Conservation (phyloP, 2,329 filamentous ascomycete species). For the Leptosphaerulina australis region DNA sequence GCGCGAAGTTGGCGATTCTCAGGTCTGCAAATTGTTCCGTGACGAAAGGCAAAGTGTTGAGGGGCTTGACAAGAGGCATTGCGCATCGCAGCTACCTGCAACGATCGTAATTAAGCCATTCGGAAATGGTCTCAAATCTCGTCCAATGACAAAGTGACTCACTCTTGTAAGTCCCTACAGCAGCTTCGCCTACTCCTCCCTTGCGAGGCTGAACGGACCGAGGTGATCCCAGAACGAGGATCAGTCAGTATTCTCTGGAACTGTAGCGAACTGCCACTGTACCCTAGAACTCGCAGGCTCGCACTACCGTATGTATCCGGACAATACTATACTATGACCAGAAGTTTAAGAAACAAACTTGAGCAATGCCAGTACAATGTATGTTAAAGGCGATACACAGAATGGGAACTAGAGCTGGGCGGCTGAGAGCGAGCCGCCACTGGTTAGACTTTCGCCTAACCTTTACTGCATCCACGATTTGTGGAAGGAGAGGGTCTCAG, state of each 20-base stretch:
- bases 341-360: not conserved
- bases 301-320: no score
- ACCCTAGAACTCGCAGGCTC: no score
- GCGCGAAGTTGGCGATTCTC: not conserved
- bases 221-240: conserved; percentile 14
- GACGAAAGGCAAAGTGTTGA: not conserved
- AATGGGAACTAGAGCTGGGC: not conserved
- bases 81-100: not conserved
- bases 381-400: no score
- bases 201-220: not conserved
- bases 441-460: not conserved
- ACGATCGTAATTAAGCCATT: not conserved
- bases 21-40: not conserved
- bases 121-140: not conserved
- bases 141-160: not conserved
- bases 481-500: not conserved
- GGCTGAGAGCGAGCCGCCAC: not conserved
- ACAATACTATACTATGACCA: no score
- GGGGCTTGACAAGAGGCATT: conserved; percentile 14
- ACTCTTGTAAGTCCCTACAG: conserved; percentile 1
- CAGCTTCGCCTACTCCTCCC: conserved; percentile 8
- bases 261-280: no score
- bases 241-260: no score
- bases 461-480: not conserved
- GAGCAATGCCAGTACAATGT: not conserved